Base-by-base conservation (phyloP, 2,329 filamentous ascomycete species). In the Aspergillus jensenii region DNA sequence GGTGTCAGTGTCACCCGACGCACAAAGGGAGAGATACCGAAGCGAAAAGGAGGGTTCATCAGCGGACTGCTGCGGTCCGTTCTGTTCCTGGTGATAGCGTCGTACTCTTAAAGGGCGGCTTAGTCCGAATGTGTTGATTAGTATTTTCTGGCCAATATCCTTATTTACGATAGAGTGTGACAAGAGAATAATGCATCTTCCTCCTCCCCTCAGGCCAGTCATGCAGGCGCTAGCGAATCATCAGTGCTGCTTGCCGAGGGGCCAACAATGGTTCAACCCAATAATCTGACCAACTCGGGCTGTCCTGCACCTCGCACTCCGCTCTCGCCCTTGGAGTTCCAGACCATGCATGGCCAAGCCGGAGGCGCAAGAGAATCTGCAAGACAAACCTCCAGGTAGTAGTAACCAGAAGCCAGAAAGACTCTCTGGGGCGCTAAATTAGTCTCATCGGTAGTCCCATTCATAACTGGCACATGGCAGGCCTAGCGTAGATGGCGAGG, bases 391-490 rank as follows among this genome's bases (percentile, higher is more conserved):
- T 17, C 14, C 14, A 21, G n/a, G 31, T 21, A 21, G 21, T 21
- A 21, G 21, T 27, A 52, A n/a, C 44, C 17, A 14, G 39, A 31
- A 43, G 21, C 31, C 33, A 43, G 23, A 51, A 21, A n/a, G 52
- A 43, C 49, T 21, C 44, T 21, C 35, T 33, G 35, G 43, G 17
- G 31, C 51, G 45, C 56, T 58, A 58, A 54, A 45, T 50, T 58
- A 58, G 56, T 49, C 43, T 33, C 45, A 45, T 58, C 55, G 55
- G 49, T 58, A 50, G 56, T 58, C 49, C 39, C 25, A 31, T 49
- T 58, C 50, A 19, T 58, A 21, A 50, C 50, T 58, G 50, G 56
- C 45, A 58, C 56, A 58, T 54, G 56, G 56, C 56, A 44, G 40
- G 50, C 8, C 37, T 37, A 45, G 45, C 25, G 35, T 15, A 51